These are phyloP conservation scores for Staphylotrichum longicolle DNA, from an alignment of 495 filamentous ascomycete species.

Conservation along the genomic window DNA sequence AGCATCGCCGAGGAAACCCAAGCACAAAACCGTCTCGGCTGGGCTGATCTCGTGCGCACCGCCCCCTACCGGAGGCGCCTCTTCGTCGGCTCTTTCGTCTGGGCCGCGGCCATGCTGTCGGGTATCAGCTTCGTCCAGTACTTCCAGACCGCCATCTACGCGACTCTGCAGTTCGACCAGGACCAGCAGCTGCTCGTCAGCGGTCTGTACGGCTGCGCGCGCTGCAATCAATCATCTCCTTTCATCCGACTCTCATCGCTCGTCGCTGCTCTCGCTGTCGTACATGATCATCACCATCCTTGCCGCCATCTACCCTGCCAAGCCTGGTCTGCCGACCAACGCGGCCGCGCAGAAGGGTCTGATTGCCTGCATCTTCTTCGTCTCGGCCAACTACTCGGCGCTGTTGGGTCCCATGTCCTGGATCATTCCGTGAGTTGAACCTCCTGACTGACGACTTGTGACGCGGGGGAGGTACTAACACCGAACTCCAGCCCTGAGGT, in stretches of 20 bases:
- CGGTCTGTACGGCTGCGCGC: conserved; percentile 52
- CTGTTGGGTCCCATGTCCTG: conserved; percentile 54
- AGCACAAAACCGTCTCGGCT: conserved; percentile 38
- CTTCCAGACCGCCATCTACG: conserved; percentile 51
- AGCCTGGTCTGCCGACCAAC: conserved; percentile 34
- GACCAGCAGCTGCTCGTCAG: conserved; percentile 52
- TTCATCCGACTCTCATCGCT: too few species aligned
- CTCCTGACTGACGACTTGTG: neutral
- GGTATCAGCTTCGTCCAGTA: conserved; percentile 55
- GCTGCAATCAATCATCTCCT: too few species aligned
- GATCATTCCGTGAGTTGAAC: conserved; percentile 44
- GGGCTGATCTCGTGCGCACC: conserved; percentile 46
- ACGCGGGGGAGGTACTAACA: neutral
- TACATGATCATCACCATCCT: conserved; percentile 53
- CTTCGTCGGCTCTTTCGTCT: conserved; percentile 52
- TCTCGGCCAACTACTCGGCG: conserved; percentile 57
- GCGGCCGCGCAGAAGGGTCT: conserved; percentile 47
- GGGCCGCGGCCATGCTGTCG: conserved; percentile 53
- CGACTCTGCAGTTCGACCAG: conserved; percentile 46
- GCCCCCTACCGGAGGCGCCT: conserved; percentile 48
- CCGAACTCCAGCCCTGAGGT: conserved; percentile 45
- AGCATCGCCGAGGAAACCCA: conserved; percentile 43
- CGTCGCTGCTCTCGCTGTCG: conserved; percentile 41
- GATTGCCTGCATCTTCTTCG: conserved; percentile 57
- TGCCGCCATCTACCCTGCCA: conserved; percentile 47